These are phyloP conservation scores for Esteya vermicola DNA, from an alignment of 2,329 filamentous ascomycete genomes.

Conservation along the genomic window DNA sequence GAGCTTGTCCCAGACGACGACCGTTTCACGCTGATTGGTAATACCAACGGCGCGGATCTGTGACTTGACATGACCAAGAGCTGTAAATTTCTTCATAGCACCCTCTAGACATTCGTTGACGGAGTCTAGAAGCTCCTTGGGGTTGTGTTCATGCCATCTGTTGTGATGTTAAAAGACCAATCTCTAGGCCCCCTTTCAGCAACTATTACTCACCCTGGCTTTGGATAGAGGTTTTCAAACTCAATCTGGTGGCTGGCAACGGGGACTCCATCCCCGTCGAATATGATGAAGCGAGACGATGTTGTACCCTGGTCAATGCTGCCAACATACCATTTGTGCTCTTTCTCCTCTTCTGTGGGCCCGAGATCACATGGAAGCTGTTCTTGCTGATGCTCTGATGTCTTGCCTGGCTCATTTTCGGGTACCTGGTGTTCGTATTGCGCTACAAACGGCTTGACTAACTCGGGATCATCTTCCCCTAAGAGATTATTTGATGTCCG, in stretches of 20 bases:
- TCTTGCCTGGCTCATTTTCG: slow-evolving; percentile 3
- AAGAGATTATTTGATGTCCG: no score
- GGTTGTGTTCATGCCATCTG: slow-evolving; percentile 86
- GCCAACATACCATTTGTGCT: slow-evolving; percentile 54
- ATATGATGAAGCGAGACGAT: slow-evolving; percentile 80
- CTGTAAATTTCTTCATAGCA: slow-evolving; percentile 55
- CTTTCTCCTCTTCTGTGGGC: slow-evolving; percentile 18
- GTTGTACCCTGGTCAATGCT: slow-evolving; percentile 88
- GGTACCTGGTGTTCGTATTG: background rate
- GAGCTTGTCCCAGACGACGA: slow-evolving; percentile 67
- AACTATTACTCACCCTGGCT: slow-evolving; percentile 56
- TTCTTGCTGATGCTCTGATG: slow-evolving; percentile 3
- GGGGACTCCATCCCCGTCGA: slow-evolving; percentile 64
- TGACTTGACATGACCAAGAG: slow-evolving; percentile 50
- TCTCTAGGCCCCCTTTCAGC: no score
- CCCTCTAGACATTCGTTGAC: slow-evolving; percentile 69
- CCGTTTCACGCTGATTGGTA: slow-evolving; percentile 84
- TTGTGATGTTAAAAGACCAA: background rate
- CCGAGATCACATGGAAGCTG: slow-evolving; percentile 18
- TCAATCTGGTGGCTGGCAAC: slow-evolving; percentile 77
- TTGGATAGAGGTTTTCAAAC: slow-evolving; percentile 70
- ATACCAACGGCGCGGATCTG: slow-evolving; percentile 71
- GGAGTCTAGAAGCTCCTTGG: slow-evolving; percentile 58
- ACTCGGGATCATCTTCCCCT: no score
- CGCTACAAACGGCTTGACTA: background rate